Evolutionary conservation across 2,329 filamentous ascomycete species (phyloP).

Genomic region (Trichoderma asperellum): DNA sequence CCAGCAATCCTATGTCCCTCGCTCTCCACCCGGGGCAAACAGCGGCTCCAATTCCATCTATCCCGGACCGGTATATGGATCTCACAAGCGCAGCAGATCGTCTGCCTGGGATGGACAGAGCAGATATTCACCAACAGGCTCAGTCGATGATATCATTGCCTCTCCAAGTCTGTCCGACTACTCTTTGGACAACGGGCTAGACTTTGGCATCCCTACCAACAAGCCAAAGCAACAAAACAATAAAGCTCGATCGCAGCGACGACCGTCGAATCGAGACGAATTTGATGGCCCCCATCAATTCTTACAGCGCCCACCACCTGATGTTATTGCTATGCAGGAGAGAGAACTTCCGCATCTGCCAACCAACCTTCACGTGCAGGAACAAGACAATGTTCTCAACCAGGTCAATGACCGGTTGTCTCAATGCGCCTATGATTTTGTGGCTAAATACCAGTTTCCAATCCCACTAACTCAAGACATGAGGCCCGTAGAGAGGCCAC

Average conservation of each 20-base stretch:
- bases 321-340: conserved; percentile 75
- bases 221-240: conserved; percentile 51
- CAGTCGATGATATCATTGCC: conserved; percentile 61
- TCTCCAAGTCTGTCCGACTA: conserved; percentile 66
- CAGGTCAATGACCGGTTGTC: conserved; percentile 84
- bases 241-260: conserved; percentile 62
- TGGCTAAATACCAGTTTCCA: conserved; percentile 88
- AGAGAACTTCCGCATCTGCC: conserved; percentile 80
- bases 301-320: conserved; percentile 70
- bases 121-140: conserved; percentile 61
- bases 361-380: conserved; percentile 79
- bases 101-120: conserved; percentile 54
- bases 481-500: conserved; percentile 72
- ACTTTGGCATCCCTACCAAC: conserved; percentile 44
- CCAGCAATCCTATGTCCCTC: conserved; percentile 48
- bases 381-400: conserved; percentile 80
- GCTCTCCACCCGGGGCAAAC: conserved; percentile 48
- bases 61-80: conserved; percentile 29
- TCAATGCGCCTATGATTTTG: conserved; percentile 86
- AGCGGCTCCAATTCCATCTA: conserved; percentile 34
- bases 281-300: conserved; percentile 88
- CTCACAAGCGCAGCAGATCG: conserved; percentile 34
- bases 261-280: conserved; percentile 81
- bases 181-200: conserved; percentile 56
- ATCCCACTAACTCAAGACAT: conserved; percentile 83